Base-by-base conservation (phyloP, 345 rosid species). In the Citrus medica region DNA sequence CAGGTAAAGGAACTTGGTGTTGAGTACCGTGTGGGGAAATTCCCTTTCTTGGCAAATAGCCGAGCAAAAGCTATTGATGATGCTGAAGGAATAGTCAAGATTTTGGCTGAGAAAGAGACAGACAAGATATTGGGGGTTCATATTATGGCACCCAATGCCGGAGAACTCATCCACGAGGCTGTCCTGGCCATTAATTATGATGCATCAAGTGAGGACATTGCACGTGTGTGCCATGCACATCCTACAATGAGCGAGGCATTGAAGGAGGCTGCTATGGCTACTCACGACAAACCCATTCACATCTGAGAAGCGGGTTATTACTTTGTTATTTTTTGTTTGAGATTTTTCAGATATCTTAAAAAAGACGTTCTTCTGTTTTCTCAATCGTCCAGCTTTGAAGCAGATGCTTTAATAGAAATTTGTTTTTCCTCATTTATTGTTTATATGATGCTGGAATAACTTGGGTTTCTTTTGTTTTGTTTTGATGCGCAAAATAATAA, bases 241-340 rank as follows among this genome's bases (percentile, higher is more conserved):
- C 99, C 99, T 21, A 97, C 99, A 24, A 90, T 97, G 99, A 97
- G 99, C 56, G 99, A 97, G 82, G 99, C 98, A 37, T 73, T 97
- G 86, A 97, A 97, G 94, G 99, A 97, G 89, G 99, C 99, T 61
- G 99, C 98, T 59, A 93, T 97, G 99, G 99, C 99, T 58, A 93
- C 99, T 69, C 83, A 94, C 61, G 99, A 94, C 93, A 97, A 94
- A 90, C 98, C 99, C 80, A 94, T 97, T 87, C 99, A 97, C 88
- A 82, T 97, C 60, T 94, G 87, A 83, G 71, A 55, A 22, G 56
- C 58, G 10, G 70, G 46, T 9, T 53, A 64, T 76, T 76, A 13
- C 76, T 14, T 48, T 59, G 63, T 71, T 46, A 69, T 79, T 65
- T 70, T 78, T 77, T 77, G 82, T 76, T 59, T 27, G 71, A 38